A percentile compares a stretch with the other conserved stretches of the same genome.
Conservation (phyloP, 108 stramenopile species). For the Cyclotella kingstonii region DNA sequence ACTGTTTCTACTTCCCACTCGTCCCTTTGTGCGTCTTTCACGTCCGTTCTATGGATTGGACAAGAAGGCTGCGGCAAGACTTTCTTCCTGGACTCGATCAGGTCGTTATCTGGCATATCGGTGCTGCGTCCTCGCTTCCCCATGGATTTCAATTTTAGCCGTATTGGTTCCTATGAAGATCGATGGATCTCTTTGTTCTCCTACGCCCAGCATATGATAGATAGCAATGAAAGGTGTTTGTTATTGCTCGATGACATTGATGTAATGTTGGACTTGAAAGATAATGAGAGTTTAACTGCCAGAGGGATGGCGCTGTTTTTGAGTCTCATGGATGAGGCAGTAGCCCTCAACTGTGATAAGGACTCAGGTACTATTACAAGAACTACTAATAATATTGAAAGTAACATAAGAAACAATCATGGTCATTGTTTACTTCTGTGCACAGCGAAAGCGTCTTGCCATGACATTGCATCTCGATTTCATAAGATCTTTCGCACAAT, state of each 20-base stretch:
- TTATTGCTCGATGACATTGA: slow-evolving; percentile 77
- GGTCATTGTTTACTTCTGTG: slow-evolving; percentile 56
- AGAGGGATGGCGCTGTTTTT: slow-evolving; percentile 42
- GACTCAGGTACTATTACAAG: too few species aligned
- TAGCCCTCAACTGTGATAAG: background rate
- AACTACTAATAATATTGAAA: too few species aligned
- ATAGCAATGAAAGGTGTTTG: slow-evolving; percentile 32
- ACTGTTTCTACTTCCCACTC: background rate
- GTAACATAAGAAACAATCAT: background rate
- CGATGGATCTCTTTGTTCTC: slow-evolving; percentile 55
- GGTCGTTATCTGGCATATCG: slow-evolving; percentile 7
- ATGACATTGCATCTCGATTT: slow-evolving; percentile 50
- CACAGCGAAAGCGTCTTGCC: slow-evolving; percentile 43
- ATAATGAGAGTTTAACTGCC: slow-evolving; percentile 11
- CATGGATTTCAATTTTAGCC: slow-evolving; percentile 48
- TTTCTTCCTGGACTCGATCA: slow-evolving; percentile 54
- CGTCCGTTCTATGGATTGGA: slow-evolving; percentile 55
- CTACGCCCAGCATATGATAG: slow-evolving; percentile 16
- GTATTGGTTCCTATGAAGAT: slow-evolving; percentile 71
- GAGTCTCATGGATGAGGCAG: slow-evolving; percentile 39
- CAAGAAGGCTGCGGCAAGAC: slow-evolving; percentile 76
- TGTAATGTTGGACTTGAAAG: slow-evolving; percentile 39
- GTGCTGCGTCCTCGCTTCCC: slow-evolving; percentile 60
- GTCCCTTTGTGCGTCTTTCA: slow-evolving; percentile 5
- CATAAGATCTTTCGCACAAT: slow-evolving; percentile 48